These are phyloP conservation scores for Ascochyta pisi DNA, from an alignment of 2,329 filamentous ascomycete genomes.

Conservation along the genomic window DNA sequence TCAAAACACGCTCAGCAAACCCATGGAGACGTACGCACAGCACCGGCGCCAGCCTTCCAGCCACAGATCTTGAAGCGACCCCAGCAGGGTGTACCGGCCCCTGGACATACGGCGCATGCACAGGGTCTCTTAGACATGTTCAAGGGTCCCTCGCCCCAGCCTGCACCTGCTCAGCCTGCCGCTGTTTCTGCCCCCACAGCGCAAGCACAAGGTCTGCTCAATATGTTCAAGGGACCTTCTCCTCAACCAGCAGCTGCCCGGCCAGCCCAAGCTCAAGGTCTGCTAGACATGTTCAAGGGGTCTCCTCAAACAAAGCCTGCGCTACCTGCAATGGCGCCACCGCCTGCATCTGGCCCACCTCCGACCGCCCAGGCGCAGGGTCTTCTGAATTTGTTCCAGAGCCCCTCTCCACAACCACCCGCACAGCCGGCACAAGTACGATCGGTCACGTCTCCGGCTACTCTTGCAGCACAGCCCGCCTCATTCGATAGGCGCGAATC, in stretches of 20 bases:
- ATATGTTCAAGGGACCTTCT: constrained; percentile 25
- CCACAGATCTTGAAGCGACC: constrained; percentile 47
- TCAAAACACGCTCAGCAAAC: constrained; percentile 14
- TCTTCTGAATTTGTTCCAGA: constrained; percentile 18
- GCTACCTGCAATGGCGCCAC: constrained; percentile 5
- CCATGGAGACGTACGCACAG: constrained; percentile 9
- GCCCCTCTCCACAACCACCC: constrained; percentile 10
- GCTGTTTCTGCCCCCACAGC: constrained; percentile 13
- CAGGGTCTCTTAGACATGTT: constrained; percentile 30
- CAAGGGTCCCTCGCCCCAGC: constrained; percentile 22
- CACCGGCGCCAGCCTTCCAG: constrained; percentile 36
- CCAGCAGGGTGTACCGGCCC: constrained; percentile 34
- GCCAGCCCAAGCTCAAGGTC: constrained; percentile 28
- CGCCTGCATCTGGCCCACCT: constrained; percentile 22
- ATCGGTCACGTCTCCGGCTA: constrained; percentile 3
- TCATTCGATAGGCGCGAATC: constrained; percentile 38
- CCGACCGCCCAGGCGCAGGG: constrained; percentile 16
- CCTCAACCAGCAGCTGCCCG: constrained; percentile 15
- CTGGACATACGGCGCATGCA: constrained; percentile 23
- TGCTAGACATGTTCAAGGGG: constrained; percentile 29
- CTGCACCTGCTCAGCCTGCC: not conserved
- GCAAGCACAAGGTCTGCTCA: constrained; percentile 29
- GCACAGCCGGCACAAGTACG: not conserved
- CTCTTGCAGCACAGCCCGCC: constrained; percentile 8
- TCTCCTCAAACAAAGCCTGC: constrained; percentile 11